Evolutionary conservation across 2,329 filamentous ascomycete species (phyloP).

Genomic region (Stylonectria norvegica): DNA sequence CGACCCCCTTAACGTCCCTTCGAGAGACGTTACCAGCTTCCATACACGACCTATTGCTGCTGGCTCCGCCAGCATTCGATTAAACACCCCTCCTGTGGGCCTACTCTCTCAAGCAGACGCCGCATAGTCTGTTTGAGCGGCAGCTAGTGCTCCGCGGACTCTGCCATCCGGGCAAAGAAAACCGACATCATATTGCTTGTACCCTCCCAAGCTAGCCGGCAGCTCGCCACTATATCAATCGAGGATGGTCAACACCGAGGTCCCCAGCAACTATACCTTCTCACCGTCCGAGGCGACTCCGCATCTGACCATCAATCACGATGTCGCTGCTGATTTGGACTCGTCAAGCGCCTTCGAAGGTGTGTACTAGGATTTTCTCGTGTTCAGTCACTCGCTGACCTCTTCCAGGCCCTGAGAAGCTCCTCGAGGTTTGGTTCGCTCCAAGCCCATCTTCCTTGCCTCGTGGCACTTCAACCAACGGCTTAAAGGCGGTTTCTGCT

Average conservation of each 20-base stretch:
- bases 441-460: slow-evolving; percentile 72
- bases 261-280: slow-evolving; percentile 77
- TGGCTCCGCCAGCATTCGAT: slow-evolving; percentile 81
- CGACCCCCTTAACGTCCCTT: slow-evolving; percentile 87
- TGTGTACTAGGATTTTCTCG: slow-evolving; percentile 28
- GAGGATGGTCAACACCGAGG: slow-evolving; percentile 77
- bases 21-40: slow-evolving; percentile 57
- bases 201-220: neutral
- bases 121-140: slow-evolving; percentile 95
- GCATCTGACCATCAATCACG: slow-evolving; percentile 93
- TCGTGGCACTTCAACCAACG: slow-evolving; percentile 64
- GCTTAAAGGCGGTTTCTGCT: slow-evolving; percentile 79
- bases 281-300: slow-evolving; percentile 81
- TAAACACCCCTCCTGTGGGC: slow-evolving; percentile 72
- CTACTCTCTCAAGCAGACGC: slow-evolving; percentile 95
- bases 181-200: neutral
- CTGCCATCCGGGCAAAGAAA: slow-evolving; percentile 38
- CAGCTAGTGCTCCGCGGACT: slow-evolving; percentile 93
- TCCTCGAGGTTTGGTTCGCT: slow-evolving; percentile 97
- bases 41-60: slow-evolving; percentile 57
- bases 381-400: slow-evolving; percentile 8
- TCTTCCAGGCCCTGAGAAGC: slow-evolving; percentile 80
- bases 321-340: slow-evolving; percentile 88
- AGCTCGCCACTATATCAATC: slow-evolving; percentile 7
- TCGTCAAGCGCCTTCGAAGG: slow-evolving; percentile 96